Conservation (phyloP, 768 basidiomycete genomes). For the Leccinum olivaceopallidum region DNA sequence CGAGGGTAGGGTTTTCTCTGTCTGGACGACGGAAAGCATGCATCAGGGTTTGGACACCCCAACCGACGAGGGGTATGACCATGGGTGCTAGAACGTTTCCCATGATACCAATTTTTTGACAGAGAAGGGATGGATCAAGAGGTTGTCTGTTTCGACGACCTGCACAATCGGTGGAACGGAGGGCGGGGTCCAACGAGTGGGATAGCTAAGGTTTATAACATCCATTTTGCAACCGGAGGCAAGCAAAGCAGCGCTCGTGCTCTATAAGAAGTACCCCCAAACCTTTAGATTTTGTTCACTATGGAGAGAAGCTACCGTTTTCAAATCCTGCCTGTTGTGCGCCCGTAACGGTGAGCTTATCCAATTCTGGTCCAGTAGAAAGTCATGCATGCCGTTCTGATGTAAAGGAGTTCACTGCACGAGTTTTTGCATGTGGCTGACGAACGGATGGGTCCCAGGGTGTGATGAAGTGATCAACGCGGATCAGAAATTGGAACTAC, state of each 20-base stretch:
- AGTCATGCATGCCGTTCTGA: background rate
- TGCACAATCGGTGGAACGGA: background rate
- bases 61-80: background rate
- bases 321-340: background rate
- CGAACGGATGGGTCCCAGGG: background rate
- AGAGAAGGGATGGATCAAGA: background rate
- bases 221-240: background rate
- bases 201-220: background rate
- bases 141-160: background rate
- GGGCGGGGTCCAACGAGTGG: too few relatives aligned
- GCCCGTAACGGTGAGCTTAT: background rate
- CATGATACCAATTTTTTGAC: background rate
- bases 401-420: too few relatives aligned
- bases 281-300: background rate
- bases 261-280: background rate
- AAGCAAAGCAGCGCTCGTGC: background rate
- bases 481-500: background rate
- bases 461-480: background rate
- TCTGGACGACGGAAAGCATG: slow-evolving; percentile 3
- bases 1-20: slow-evolving; percentile 14
- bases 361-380: background rate
- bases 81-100: slow-evolving; percentile 1
- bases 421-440: too few relatives aligned
- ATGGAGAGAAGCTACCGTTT: background rate
- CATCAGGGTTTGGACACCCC: background rate